These are phyloP conservation scores for Jamesozyma piceae DNA, from an alignment of 805 yeast species.

Conservation along the genomic window DNA sequence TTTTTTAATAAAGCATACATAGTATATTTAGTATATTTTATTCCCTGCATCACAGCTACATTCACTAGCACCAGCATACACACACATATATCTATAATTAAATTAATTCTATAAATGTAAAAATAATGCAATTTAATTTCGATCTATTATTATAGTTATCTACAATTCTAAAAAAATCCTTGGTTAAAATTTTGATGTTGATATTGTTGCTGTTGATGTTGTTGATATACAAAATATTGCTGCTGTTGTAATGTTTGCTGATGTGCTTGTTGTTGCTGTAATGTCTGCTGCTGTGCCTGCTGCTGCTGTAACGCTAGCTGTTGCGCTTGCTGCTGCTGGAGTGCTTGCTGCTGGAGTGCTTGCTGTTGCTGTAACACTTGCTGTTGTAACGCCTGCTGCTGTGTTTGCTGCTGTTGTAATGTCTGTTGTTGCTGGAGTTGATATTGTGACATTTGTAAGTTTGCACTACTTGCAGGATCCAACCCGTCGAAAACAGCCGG, in stretches of 20 bases:
- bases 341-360: conserved; percentile 1
- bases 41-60: background rate
- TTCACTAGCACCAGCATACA: background rate
- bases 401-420: conserved; percentile 17
- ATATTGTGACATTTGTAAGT: conserved; percentile 1
- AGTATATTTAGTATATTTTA: background rate
- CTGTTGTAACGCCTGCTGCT: conserved; percentile 6
- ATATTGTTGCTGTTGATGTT: background rate
- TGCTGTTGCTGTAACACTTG: conserved; percentile 1
- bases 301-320: conserved; percentile 1
- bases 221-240: background rate
- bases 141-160: background rate
- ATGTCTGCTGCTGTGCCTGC: conserved; percentile 1
- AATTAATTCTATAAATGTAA: background rate
- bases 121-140: background rate
- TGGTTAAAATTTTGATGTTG: background rate
- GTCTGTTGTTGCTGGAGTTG: conserved; percentile 15
- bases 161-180: background rate
- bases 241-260: conserved; percentile 1
- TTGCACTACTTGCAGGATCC: background rate
- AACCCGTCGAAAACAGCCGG: conserved; percentile 21
- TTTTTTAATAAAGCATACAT: background rate
- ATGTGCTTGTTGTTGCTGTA: conserved; percentile 3
- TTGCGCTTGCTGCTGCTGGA: conserved; percentile 1
- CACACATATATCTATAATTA: background rate